These are phyloP conservation scores for Gossypioides kirkii DNA, from an alignment of 345 rosid species.

Conservation along the genomic window DNA sequence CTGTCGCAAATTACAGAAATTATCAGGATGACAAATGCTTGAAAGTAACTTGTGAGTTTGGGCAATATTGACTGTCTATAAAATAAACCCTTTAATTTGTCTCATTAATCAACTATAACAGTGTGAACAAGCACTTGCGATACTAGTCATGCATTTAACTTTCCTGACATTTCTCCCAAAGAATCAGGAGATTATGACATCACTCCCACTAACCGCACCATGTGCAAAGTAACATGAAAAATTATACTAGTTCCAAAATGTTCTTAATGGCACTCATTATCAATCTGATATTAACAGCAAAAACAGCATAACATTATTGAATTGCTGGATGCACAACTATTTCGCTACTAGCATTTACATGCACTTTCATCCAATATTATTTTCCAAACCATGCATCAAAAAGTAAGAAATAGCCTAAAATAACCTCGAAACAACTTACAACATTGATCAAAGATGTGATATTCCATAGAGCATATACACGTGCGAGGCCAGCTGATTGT, in stretches of 20 bases:
- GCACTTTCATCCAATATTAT: not conserved
- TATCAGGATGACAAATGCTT: not conserved
- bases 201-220: not conserved
- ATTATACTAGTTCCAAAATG: not conserved
- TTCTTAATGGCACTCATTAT: not conserved
- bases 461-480: slow-evolving; percentile 72
- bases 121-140: too few species aligned
- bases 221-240: not conserved
- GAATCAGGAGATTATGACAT: not conserved
- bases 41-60: not conserved
- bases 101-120: too few species aligned
- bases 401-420: not conserved
- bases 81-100: too few species aligned
- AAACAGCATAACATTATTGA: not conserved
- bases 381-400: not conserved
- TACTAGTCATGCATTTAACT: too few species aligned
- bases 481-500: not conserved
- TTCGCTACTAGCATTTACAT: not conserved
- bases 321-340: not conserved
- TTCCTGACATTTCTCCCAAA: too few species aligned
- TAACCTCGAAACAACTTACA: slow-evolving; percentile 42
- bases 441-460: slow-evolving; percentile 68
- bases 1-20: slow-evolving; percentile 31
- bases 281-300: not conserved
- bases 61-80: too few species aligned